These are phyloP conservation scores for Galeopsis tetrahit DNA, from an alignment of 257 asterid genomes.

Conservation along the genomic window DNA sequence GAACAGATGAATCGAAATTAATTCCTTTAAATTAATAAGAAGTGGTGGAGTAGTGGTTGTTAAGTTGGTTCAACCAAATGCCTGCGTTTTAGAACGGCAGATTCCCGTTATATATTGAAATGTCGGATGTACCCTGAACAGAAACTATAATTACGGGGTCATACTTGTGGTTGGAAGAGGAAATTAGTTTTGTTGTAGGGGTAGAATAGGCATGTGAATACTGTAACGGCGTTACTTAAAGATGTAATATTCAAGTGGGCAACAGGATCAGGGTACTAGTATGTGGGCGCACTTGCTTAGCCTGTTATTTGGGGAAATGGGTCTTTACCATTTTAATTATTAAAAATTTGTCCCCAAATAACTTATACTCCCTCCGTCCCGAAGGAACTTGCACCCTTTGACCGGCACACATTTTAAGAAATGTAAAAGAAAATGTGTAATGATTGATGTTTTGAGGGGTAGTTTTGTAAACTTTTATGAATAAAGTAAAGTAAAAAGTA, in stretches of 20 bases:
- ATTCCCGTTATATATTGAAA: neutral
- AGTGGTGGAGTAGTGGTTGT: constrained; percentile 59
- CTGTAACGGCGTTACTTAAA: constrained; percentile 34
- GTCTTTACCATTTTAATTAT: too few relatives aligned
- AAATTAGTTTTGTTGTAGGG: neutral
- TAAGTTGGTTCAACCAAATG: constrained; percentile 78
- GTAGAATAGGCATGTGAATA: constrained; percentile 14
- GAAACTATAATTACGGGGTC: neutral
- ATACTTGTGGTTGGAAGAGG: neutral
- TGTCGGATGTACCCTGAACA: constrained; percentile 20
- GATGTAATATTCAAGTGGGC: constrained; percentile 27
- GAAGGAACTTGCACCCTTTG: too few relatives aligned
- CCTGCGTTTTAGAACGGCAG: constrained; percentile 44
- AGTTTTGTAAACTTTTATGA: too few relatives aligned
- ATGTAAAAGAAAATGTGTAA: too few relatives aligned
- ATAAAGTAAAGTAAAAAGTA: too few relatives aligned
- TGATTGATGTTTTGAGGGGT: too few relatives aligned
- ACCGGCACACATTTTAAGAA: too few relatives aligned
- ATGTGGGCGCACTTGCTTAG: constrained; percentile 13
- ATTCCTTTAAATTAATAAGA: constrained; percentile 19
- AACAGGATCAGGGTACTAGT: constrained; percentile 7
- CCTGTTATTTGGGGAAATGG: neutral
- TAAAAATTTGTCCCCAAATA: too few relatives aligned
- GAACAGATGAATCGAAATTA: too few relatives aligned
- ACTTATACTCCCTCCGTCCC: too few relatives aligned